Evolutionary conservation across 257 asterid genomes (phyloP), one percentile per base, ranked within the genome.

Genomic region (Solanum pinnatisectum): DNA sequence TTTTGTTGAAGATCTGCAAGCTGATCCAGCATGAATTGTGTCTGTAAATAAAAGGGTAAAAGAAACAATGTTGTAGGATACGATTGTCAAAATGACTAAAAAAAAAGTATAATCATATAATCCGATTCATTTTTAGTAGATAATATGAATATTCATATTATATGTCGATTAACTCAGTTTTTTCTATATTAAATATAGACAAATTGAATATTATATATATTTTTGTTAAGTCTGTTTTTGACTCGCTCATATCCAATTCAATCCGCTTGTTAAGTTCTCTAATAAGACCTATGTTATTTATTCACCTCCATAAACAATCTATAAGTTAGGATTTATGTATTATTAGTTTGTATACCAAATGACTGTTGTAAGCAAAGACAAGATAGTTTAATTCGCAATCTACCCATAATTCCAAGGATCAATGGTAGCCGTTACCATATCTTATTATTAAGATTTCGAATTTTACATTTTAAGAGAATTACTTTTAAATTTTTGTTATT

Each of bases 21-120:
- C 89, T 87, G 91, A 90, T 90, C 91, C 91, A 90, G 65, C 87
- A 87, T 82, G 42, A 14, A 85, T 27, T 85, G 87, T 36, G 88
- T 87, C 88, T 87, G 84, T 27, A 87, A 71, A 68, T 85, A 18
- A 9, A 40, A 79, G 30, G 30, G 30, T 30, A 30, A 30, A 30
- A 30, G 30, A 30, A 79, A 42, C 37, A 8, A 44, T 25, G 16
- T 4, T 25, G 36, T 78, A 11, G 73, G 73, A 67, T 65, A 65
- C 18, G 16, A 12, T 27, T 65, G 33, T 16, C 15, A n/a, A 65
- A n/a, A n/a, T 1, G 30, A 23, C 12, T 60, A 3, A 8, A 60
- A 60, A 60, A 23, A 23, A 20, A 1, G n/a, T n/a, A n/a, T 60
- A 60, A 60, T 60, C 70, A 59, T 59, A 7, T 23, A 59, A 20